Base-by-base conservation (phyloP, 768 basidiomycete genomes). In the Suillus luteus region DNA sequence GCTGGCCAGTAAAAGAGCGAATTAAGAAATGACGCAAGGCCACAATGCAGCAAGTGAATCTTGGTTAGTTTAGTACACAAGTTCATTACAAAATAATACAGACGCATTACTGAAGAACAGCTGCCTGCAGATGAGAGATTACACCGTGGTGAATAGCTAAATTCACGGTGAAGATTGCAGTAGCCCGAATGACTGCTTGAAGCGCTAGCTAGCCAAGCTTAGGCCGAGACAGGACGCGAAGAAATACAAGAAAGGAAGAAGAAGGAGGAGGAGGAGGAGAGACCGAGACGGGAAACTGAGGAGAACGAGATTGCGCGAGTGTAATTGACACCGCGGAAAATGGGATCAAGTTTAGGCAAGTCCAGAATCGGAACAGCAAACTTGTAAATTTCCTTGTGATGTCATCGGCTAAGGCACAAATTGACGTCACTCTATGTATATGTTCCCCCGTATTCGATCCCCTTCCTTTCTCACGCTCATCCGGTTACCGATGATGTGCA, bases 331-430 rank as follows among this genome's bases (percentile, higher is more conserved):
- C 61, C 49, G 63, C 59, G 64, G 62, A 60, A 48, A 73, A 11
- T 48, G 59, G 27, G 27, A 19, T 62, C 41, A 54, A 33, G 40
- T 38, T 55, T 41, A 55, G 51, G 41, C 64, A 62, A 62, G 67
- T 68, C 75, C 73, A 71, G 67, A 76, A 64, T 61, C 31, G 64
- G 55, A 14, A 40, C n/a, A 24, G 37, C 31, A 40, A 49, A 49
- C 51, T 5, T 52, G 51, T 52, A 52, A 52, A 62, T 38, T 54
- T 49, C 57, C 40, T 27, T 24, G 33, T 76, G 75, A 76, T 75
- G 74, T 76, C 74, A 75, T 71, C 51, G 52, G 17, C 52, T 35
- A 65, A 71, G 69, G 65, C 69, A 73, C 57, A 43, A 27, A 10
- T 19, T 71, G 74, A 74, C 73, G 71, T 75, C 74, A 74, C 40